Conservation (phyloP, 2,329 filamentous ascomycete species). For the Delphinella strobiligena region DNA sequence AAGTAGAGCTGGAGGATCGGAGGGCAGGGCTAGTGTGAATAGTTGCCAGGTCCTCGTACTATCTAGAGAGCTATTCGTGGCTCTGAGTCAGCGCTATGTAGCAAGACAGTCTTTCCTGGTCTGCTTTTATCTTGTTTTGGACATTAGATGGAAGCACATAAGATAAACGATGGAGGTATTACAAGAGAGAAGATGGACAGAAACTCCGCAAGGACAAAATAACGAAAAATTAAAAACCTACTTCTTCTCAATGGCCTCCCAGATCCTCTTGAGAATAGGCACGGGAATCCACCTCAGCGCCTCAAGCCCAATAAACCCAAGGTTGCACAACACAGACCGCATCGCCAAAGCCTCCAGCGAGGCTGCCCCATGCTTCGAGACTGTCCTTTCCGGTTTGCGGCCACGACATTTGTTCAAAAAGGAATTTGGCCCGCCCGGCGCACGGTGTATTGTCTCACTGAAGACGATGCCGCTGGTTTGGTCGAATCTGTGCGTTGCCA, state of each 20-base stretch:
- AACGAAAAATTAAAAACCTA: background rate
- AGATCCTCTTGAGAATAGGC: background rate
- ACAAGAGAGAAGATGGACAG: too few species aligned
- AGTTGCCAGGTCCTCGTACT: constrained; percentile 1
- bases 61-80: constrained; percentile 1
- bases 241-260: background rate
- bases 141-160: background rate
- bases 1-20: background rate
- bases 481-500: too few species aligned
- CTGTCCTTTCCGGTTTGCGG: background rate
- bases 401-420: background rate
- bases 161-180: background rate
- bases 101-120: background rate
- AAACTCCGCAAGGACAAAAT: too few species aligned
- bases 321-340: background rate
- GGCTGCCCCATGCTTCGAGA: background rate
- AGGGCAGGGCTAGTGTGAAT: background rate
- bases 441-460: too few species aligned
- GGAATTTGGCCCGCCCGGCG: too few species aligned
- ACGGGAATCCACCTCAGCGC: background rate
- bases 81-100: background rate
- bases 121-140: constrained; percentile 4
- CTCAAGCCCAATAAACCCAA: background rate
- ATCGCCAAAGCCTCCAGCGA: background rate
- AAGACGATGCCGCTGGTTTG: too few species aligned